These are phyloP conservation scores for Diplodia corticola DNA, from an alignment of 2,329 filamentous ascomycete species.

Conservation along the genomic window DNA sequence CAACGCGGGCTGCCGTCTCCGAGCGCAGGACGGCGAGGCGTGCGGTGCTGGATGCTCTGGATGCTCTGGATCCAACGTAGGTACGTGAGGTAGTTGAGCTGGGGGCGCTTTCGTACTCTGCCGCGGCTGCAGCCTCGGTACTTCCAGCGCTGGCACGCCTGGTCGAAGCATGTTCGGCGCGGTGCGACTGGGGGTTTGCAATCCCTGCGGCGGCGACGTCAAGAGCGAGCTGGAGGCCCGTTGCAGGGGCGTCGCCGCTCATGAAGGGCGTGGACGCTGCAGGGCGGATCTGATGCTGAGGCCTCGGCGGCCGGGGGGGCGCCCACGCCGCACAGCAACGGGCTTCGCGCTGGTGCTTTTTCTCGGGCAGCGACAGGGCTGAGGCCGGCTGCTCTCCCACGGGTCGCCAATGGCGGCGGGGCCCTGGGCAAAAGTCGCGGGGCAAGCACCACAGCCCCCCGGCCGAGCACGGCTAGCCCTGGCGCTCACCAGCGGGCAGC, in stretches of 20 bases:
- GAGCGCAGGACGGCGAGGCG: neutral
- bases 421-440: neutral
- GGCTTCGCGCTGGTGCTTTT: neutral
- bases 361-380: conserved; percentile 1
- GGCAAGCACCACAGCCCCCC: neutral
- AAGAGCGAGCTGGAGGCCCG: conserved; percentile 2
- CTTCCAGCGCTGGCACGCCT: neutral
- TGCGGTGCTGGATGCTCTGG: neutral
- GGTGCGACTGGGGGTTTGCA: neutral
- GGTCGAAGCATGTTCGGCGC: conserved; percentile 7
- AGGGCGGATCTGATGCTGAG: conserved; percentile 8
- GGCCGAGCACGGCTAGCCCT: no score
- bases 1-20: neutral
- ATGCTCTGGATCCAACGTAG: no score
- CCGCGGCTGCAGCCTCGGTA: conserved; percentile 17
- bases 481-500: neutral
- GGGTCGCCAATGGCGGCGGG: neutral
- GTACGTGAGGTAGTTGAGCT: neutral
- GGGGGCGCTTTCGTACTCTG: neutral
- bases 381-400: conserved; percentile 1
- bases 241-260: conserved; percentile 7
- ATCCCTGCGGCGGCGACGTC: conserved; percentile 18
- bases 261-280: neutral
- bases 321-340: conserved; percentile 18
- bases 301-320: neutral